phyloP scores from a whole-genome alignment of 805 yeast species.

The Saccharomyces kudriavzevii region DNA sequence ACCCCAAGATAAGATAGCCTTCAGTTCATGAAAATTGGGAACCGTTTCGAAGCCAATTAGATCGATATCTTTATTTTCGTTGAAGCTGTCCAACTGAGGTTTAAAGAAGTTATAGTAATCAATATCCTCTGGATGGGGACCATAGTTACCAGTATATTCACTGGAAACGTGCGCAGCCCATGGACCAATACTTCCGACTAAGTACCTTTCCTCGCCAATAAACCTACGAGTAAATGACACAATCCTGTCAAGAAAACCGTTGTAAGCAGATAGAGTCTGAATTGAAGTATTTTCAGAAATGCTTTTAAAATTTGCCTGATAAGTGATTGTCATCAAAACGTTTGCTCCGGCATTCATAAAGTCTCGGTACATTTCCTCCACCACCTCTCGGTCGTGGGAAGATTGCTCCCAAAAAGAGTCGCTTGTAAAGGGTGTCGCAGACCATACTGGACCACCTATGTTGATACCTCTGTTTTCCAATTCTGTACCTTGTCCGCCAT shows the following conservation, averaged over 20 bases:
- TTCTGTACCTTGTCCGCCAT: slow-evolving; percentile 60
- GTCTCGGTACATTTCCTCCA: slow-evolving; percentile 40
- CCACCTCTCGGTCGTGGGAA: slow-evolving; percentile 33
- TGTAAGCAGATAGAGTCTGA: slow-evolving; percentile 10
- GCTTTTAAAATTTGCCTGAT: slow-evolving; percentile 42
- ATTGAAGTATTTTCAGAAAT: slow-evolving; percentile 29
- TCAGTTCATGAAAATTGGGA: slow-evolving; percentile 50
- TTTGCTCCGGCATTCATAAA: slow-evolving; percentile 49
- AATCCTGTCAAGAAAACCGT: slow-evolving; percentile 11
- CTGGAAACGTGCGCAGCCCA: slow-evolving; percentile 61
- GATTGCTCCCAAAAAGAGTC: slow-evolving; percentile 13
- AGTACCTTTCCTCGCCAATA: slow-evolving; percentile 12
- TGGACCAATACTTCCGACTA: slow-evolving; percentile 60
- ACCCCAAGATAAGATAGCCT: slow-evolving; percentile 37
- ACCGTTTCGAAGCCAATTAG: slow-evolving; percentile 61
- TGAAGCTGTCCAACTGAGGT: slow-evolving; percentile 41
- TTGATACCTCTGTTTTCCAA: slow-evolving; percentile 40
- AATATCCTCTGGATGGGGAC: slow-evolving; percentile 14
- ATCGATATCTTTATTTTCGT: slow-evolving; percentile 40
- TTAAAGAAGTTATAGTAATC: slow-evolving; percentile 25
- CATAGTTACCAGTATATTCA: slow-evolving; percentile 66
- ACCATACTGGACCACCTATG: slow-evolving; percentile 48
- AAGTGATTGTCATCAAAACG: slow-evolving; percentile 45
- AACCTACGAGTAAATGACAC: slow-evolving; percentile 10
- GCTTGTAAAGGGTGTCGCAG: slow-evolving; percentile 40